phyloP scores from a whole-genome alignment of 768 basidiomycete genomes.

The Boletus pseudopeckii region DNA sequence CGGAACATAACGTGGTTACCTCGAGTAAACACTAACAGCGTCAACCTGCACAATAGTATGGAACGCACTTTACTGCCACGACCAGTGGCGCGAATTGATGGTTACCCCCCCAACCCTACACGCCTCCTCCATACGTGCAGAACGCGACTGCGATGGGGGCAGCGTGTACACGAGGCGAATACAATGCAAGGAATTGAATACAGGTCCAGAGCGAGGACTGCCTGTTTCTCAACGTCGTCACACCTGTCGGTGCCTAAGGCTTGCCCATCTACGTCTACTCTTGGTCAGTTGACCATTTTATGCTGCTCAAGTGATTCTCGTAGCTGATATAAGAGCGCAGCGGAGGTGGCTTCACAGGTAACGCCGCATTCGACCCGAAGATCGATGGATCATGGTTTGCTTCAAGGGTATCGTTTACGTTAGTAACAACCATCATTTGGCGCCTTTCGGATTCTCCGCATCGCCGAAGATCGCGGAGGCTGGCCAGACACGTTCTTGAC shows the following conservation, averaged over 20 bases:
- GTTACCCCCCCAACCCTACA: conserved; percentile 10
- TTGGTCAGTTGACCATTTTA: background rate
- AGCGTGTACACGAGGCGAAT: conserved; percentile 4
- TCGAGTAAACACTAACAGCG: background rate
- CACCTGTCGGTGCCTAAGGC: background rate
- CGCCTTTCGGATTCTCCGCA: background rate
- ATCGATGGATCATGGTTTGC: background rate
- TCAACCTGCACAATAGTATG: conserved; percentile 1
- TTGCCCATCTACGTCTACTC: background rate
- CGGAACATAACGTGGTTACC: background rate
- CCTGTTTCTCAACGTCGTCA: background rate
- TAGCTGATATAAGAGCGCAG: background rate
- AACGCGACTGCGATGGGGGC: conserved; percentile 1
- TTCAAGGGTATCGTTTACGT: conserved; percentile 4
- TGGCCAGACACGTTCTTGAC: background rate
- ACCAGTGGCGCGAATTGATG: conserved; percentile 2
- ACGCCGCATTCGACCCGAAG: background rate
- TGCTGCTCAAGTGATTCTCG: background rate
- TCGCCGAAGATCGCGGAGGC: background rate
- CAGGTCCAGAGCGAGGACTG: background rate
- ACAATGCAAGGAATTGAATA: conserved; percentile 2
- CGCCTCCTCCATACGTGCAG: conserved; percentile 10
- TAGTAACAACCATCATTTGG: background rate
- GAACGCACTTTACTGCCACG: background rate
- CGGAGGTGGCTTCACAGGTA: background rate